Base-by-base conservation (phyloP, 1,139 yeast species). In the Lodderomyces metapsilosis region DNA sequence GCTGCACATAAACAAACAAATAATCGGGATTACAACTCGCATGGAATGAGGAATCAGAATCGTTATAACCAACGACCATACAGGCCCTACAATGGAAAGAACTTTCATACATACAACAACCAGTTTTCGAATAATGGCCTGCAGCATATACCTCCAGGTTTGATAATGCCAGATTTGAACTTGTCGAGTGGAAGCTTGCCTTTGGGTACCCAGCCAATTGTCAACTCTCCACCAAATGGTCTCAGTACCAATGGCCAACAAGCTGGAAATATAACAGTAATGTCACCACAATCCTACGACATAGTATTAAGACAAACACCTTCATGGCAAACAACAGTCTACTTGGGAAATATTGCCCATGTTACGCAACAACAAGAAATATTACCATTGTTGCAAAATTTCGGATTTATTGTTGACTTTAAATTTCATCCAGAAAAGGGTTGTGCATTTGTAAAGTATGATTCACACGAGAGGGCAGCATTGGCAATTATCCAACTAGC, bases 401-500 rank as follows among this genome's bases (percentile, higher is more conserved):
- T 88, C 59, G 96, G 96, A 9, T 86, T 71, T 60, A 84, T 88
- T 54, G 83, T 85, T 46, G 94, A 87, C 52, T 80, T 88, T 59
- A 85, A 84, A 59, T 78, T 85, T 57, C 85, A 85, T 52, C 85
- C 91, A 5, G 95, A 88, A 46, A 78, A 82, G 56, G 88, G 88
- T 7, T 85, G 88, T 66, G 92, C 92, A 3, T 88, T 88, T 69
- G 92, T 86, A 47, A 84, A 84, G 62, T 88, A 83, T 57, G 95
- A 86, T 54, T 75, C 86, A 36, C 96, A 88, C 61, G 95, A 88
- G 55, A 72, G 88, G 48, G 96, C 96, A 4, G 95, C 96, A 1
- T 69, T 86, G 60, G 95, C 95, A 41, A 88, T 88, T 54, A 85
- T 84, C 21, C 92, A 86, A 55, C 69, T 88, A 48, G 76, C 82